A percentile compares a stretch with the other conserved stretches of the same genome.
phyloP scores from a whole-genome alignment of 2,329 filamentous ascomycete genomes.

The Xylariaceae sp. region DNA sequence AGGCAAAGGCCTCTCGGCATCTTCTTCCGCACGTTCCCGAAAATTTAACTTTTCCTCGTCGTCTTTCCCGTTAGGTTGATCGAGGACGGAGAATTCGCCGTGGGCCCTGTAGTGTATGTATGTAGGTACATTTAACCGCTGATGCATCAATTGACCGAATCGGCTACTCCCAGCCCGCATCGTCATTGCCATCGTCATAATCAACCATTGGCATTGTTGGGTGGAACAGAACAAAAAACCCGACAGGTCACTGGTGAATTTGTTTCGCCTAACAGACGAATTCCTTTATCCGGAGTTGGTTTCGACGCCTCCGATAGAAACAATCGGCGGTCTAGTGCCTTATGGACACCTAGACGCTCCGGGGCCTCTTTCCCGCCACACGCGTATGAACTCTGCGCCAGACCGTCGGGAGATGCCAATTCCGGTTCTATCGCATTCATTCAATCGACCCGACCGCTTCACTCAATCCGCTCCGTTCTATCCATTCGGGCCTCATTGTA shows the following conservation, averaged over 20 bases:
- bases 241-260: background rate
- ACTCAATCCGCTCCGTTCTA: background rate
- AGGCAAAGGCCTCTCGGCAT: slow-evolving; percentile 10
- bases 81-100: background rate
- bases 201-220: too few species aligned
- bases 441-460: background rate
- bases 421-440: background rate
- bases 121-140: too few species aligned
- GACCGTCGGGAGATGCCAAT: background rate
- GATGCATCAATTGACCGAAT: background rate
- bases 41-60: background rate
- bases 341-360: background rate
- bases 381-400: background rate
- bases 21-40: slow-evolving; percentile 18
- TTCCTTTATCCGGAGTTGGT: background rate
- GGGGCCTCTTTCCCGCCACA: background rate
- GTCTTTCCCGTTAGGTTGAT: slow-evolving; percentile 1
- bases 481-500: background rate
- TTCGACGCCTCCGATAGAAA: background rate
- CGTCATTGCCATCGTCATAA: too few species aligned
- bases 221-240: too few species aligned
- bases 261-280: background rate
- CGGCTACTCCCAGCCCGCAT: too few species aligned
- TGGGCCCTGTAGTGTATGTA: background rate
- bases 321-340: background rate